phyloP scores from a whole-genome alignment of 805 yeast species.

The Allodekkera sacchari region DNA sequence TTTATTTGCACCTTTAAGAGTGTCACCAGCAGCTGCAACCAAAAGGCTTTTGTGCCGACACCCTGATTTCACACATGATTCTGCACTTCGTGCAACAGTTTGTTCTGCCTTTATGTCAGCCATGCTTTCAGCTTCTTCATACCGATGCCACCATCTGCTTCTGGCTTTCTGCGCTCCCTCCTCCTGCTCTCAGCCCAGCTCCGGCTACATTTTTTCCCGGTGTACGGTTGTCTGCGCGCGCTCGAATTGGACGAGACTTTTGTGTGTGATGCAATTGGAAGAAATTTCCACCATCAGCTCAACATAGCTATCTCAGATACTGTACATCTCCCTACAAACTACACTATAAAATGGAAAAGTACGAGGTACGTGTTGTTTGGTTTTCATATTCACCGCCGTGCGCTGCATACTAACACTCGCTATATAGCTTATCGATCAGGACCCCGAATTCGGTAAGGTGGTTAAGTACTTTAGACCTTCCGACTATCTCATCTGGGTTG shows the following conservation, averaged over 20 bases:
- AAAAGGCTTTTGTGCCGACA: too few relatives aligned
- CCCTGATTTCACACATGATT: too few relatives aligned
- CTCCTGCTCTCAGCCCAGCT: too few relatives aligned
- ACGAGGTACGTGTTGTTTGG: conserved; percentile 16
- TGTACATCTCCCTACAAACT: neutral
- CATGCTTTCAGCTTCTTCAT: too few relatives aligned
- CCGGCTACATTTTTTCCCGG: neutral
- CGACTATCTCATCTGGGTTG: conserved; percentile 49
- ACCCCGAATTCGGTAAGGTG: conserved; percentile 69
- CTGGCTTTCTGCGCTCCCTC: too few relatives aligned
- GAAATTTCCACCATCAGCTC: too few relatives aligned
- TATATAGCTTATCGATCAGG: conserved; percentile 57
- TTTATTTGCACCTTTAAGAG: too few relatives aligned
- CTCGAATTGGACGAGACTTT: neutral
- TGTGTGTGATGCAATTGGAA: neutral
- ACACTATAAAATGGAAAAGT: conserved; percentile 14
- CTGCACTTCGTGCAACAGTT: too few relatives aligned
- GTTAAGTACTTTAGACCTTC: conserved; percentile 62
- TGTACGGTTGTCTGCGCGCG: neutral
- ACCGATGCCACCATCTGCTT: too few relatives aligned
- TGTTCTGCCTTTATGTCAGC: too few relatives aligned
- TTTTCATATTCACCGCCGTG: neutral
- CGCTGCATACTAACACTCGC: neutral
- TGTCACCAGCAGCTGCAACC: too few relatives aligned
- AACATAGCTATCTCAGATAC: too few relatives aligned